A percentile compares a stretch with the other conserved stretches of the same genome.
These are phyloP conservation scores for Rhodotorula sp. DNA, from an alignment of 1,284 basidiomycete genomes.

Conservation along the genomic window DNA sequence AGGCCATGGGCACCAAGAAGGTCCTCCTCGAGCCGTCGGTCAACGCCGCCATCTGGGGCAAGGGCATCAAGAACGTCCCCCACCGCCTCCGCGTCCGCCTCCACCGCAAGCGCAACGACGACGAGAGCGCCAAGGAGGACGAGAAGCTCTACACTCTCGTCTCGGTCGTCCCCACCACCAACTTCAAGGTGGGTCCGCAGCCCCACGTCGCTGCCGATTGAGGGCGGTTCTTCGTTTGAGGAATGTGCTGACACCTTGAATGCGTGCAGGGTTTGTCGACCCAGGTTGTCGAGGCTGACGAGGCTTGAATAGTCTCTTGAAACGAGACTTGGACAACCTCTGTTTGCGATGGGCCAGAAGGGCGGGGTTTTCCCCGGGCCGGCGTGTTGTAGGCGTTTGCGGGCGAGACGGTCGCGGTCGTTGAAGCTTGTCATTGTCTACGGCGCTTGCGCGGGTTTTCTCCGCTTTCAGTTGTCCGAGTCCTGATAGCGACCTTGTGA, in stretches of 20 bases:
- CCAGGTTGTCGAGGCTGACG: slow-evolving; percentile 61
- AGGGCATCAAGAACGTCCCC: slow-evolving; percentile 84
- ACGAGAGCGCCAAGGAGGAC: slow-evolving; percentile 50
- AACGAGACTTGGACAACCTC: neutral
- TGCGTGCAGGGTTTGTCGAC: slow-evolving; percentile 67
- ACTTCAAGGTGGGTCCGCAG: slow-evolving; percentile 65
- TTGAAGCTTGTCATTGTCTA: neutral
- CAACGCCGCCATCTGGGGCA: slow-evolving; percentile 89
- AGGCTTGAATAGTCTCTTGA: slow-evolving; percentile 8
- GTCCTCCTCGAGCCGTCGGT: slow-evolving; percentile 88
- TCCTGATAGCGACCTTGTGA: neutral
- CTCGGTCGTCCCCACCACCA: slow-evolving; percentile 65
- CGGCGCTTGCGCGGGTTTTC: neutral
- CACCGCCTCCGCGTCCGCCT: slow-evolving; percentile 85
- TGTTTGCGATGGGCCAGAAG: neutral
- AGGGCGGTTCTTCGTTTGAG: no score
- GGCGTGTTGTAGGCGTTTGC: neutral
- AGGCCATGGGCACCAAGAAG: slow-evolving; percentile 89
- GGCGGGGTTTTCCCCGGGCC: neutral
- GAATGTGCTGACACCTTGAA: slow-evolving; percentile 2
- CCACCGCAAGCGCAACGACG: slow-evolving; percentile 65
- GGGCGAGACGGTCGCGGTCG: neutral
- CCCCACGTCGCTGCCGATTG: no score
- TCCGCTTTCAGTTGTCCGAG: neutral
- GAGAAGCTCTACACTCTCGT: slow-evolving; percentile 96